A percentile compares a stretch with the other conserved stretches of the same genome.
phyloP scores from a whole-genome alignment of 2,329 filamentous ascomycete genomes.

The Beauveria australis region DNA sequence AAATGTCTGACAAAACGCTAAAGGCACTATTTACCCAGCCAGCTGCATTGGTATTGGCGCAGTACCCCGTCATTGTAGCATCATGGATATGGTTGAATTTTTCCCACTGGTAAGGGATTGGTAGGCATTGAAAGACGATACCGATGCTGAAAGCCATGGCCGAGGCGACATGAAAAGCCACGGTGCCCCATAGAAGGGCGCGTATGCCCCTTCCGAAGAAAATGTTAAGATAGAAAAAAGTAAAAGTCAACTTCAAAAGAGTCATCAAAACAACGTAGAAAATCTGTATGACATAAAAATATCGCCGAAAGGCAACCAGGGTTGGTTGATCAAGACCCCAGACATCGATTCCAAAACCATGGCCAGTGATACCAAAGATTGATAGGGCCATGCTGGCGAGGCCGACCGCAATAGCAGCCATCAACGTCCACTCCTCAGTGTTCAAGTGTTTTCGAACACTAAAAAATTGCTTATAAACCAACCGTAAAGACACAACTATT shows the following conservation, averaged over 20 bases:
- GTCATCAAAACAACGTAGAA: slow-evolving; percentile 34
- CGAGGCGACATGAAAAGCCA: slow-evolving; percentile 25
- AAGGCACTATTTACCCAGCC: slow-evolving; percentile 38
- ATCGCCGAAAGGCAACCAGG: slow-evolving; percentile 31
- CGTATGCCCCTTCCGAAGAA: slow-evolving; percentile 31
- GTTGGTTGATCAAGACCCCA: slow-evolving; percentile 32
- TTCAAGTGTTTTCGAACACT: slow-evolving; percentile 20
- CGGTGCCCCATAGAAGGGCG: slow-evolving; percentile 28
- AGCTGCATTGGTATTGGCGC: slow-evolving; percentile 36
- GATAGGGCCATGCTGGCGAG: slow-evolving; percentile 23
- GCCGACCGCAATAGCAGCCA: slow-evolving; percentile 20
- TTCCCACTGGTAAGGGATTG: slow-evolving; percentile 40
- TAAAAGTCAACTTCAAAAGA: slow-evolving; percentile 37
- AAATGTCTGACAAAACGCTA: slow-evolving; percentile 38
- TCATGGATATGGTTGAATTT: slow-evolving; percentile 30
- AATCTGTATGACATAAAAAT: slow-evolving; percentile 29
- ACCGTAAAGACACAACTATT: slow-evolving; percentile 28
- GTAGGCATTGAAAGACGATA: slow-evolving; percentile 37
- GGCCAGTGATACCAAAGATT: slow-evolving; percentile 19
- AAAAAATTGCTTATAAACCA: slow-evolving; percentile 28
- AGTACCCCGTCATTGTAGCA: slow-evolving; percentile 31
- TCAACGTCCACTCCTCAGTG: slow-evolving; percentile 28
- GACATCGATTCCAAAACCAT: slow-evolving; percentile 37
- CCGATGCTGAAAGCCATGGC: slow-evolving; percentile 29
- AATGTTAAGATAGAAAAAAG: slow-evolving; percentile 43